Evolutionary conservation across 805 yeast species (phyloP), one percentile per base, ranked within the genome.

Genomic region (Zygoascus ofunaensis): DNA sequence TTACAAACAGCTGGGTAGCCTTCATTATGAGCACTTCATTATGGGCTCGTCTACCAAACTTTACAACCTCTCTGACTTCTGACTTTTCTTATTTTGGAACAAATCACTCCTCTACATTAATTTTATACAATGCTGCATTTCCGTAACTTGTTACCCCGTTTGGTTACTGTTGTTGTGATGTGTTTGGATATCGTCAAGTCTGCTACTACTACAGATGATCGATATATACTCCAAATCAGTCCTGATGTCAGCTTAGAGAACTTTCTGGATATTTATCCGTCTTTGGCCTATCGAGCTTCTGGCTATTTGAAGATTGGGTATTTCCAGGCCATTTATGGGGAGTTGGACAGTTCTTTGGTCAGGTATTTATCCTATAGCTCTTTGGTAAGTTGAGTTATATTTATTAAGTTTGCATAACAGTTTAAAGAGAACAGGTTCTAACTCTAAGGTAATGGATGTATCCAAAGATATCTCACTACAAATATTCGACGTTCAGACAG

Each of bases 401-500:
- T 21, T 21, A 4, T 23, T 4, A 8, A 20, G 5, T 12, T 23
- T 36, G 15, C 5, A 28, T 22, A 8, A 21, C 12, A 35, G 3
- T 12, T 12, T n/a, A 19, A 8, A 37, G 37, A 21, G 15, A 21
- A 34, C 19, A 7, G 18, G 18, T 37, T 41, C 37, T 20, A 21
- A 32, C 24, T 19, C 17, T 4, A 24, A 59, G 57, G 79, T 86
- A 34, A 77, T 78, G 3, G 83, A 78, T 37, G 67, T 87, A 2
- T 76, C 83, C 0, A 80, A 79, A 10, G 94, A 87, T 60, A 64
- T 78, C 10, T 58, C 63, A 1, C 70, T 87, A n/a, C 67, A 71
- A 35, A 80, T 87, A 1, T 71, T 73, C 48, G 82, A 55, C 12
- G 60, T 60, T 1, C 80, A 75, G 46, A 48, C 48, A 14, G 59